These are phyloP conservation scores for Colletotrichum costaricense DNA, from an alignment of 2,329 filamentous ascomycete genomes.

Conservation along the genomic window DNA sequence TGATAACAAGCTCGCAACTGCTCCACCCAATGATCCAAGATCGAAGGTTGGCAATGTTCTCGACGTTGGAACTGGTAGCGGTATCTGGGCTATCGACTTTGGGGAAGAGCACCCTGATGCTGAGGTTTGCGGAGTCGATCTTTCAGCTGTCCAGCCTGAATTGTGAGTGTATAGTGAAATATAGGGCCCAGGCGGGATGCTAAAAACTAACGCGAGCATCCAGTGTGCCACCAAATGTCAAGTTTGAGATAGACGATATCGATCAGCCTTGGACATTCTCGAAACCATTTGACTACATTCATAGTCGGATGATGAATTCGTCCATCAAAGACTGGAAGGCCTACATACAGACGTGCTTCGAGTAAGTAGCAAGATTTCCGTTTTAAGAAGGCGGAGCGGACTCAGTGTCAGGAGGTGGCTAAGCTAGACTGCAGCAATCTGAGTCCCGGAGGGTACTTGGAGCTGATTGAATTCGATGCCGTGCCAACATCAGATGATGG, in stretches of 20 bases:
- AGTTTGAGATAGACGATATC: conserved; percentile 53
- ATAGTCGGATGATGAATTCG: background rate
- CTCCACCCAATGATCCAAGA: too few relatives aligned
- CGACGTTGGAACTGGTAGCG: too few relatives aligned
- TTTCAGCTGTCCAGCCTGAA: conserved; percentile 52
- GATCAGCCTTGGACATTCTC: conserved; percentile 46
- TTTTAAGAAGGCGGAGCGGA: background rate
- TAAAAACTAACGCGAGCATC: background rate
- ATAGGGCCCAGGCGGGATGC: too few relatives aligned
- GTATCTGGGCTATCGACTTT: too few relatives aligned
- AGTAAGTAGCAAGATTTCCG: conserved; percentile 26
- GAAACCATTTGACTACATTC: conserved; percentile 28
- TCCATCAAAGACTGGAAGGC: background rate
- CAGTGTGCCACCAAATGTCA: conserved; percentile 54
- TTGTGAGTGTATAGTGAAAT: conserved; percentile 39
- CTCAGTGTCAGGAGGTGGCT: too few relatives aligned
- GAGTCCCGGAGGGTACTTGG: conserved; percentile 46
- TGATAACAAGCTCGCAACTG: too few relatives aligned
- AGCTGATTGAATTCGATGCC: conserved; percentile 51
- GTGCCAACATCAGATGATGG: conserved; percentile 53
- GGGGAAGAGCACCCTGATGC: too few relatives aligned
- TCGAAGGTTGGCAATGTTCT: too few relatives aligned
- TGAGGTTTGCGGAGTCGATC: conserved; percentile 47
- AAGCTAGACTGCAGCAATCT: conserved; percentile 38
- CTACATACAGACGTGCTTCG: conserved; percentile 43